These are phyloP conservation scores for Allomyces javanicus DNA, from an alignment of 192 early-diverging fungal species.

Conservation along the genomic window DNA sequence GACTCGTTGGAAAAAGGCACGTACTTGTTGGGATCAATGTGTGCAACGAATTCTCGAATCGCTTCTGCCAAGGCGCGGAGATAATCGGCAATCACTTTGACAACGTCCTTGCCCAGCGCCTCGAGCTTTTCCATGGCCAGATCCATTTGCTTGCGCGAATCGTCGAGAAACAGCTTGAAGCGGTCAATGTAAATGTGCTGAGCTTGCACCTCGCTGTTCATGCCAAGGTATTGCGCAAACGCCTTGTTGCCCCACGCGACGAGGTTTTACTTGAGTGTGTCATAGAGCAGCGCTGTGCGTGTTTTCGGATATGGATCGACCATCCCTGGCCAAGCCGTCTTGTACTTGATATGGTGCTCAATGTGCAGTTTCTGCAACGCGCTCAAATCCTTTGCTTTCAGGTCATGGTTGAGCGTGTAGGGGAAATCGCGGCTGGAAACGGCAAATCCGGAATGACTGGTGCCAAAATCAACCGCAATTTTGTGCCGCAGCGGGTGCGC, in stretches of 20 bases:
- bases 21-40: no score
- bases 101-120: neutral
- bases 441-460: no score
- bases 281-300: neutral
- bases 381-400: no score
- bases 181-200: neutral
- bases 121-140: neutral
- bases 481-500: no score
- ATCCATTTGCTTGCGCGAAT: neutral
- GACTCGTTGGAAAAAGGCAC: no score
- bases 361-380: no score
- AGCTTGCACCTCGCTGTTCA: neutral
- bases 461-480: no score
- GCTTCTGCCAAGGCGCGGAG: no score
- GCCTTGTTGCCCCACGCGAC: neutral
- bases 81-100: neutral
- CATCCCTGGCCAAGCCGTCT: neutral
- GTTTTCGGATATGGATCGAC: neutral
- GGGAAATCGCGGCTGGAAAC: no score
- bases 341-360: neutral
- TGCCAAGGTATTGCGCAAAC: neutral
- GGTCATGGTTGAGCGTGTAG: no score
- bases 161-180: neutral
- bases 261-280: neutral
- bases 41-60: no score